Evolutionary conservation across 148 eudicot genomes (phyloP).

Genomic region (Rhododendron kiyosumense): DNA sequence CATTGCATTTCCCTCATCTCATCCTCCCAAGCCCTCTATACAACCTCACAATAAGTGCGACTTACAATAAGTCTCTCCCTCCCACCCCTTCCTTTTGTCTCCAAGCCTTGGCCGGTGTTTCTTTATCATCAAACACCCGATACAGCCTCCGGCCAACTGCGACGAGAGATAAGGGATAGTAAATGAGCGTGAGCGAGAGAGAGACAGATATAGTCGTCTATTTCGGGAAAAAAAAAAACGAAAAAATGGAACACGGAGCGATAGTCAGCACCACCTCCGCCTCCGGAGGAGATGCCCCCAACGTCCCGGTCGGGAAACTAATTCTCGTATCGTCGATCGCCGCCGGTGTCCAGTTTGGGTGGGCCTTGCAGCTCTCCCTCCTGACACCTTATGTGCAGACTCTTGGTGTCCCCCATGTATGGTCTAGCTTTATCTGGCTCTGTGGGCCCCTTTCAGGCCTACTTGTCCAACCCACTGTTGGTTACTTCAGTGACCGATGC

Average conservation of each 20-base stretch:
- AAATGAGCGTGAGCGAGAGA: neutral
- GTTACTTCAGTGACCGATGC: constrained; percentile 59
- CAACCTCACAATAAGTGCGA: neutral
- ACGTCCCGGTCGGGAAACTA: constrained; percentile 9
- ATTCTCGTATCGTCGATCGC: constrained; percentile 59
- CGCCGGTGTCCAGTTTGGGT: constrained; percentile 89
- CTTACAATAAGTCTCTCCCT: neutral
- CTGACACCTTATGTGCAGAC: constrained; percentile 91
- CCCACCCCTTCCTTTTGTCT: neutral
- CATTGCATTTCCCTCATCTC: neutral
- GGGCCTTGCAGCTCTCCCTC: constrained; percentile 92
- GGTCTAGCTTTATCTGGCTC: constrained; percentile 74
- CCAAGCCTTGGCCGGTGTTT: neutral
- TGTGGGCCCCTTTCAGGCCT: constrained; percentile 90
- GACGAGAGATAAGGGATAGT: neutral
- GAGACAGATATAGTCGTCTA: neutral
- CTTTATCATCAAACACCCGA: neutral
- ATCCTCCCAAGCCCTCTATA: neutral
- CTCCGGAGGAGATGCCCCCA: neutral
- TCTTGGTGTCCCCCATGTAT: constrained; percentile 56
- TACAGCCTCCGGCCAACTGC: neutral
- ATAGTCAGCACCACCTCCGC: neutral
- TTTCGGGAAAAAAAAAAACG: neutral
- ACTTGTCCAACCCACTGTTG: constrained; percentile 71
- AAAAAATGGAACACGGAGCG: neutral